phyloP scores from a whole-genome alignment of 768 basidiomycete species.

The Pleurotus djamor region DNA sequence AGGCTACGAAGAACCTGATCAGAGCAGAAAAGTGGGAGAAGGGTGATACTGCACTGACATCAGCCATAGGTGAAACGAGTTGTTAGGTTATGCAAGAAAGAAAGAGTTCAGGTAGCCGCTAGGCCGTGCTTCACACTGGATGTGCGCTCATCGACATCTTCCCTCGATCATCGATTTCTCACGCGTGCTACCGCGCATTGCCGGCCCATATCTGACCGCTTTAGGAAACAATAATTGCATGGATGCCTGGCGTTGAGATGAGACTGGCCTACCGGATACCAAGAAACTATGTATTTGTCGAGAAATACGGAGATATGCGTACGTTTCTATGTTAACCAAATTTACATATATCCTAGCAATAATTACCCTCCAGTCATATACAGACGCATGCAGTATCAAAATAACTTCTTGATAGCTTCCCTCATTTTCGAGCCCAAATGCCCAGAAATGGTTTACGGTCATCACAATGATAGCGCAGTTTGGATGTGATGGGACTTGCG shows the following conservation, averaged over 20 bases:
- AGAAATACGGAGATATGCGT: no score
- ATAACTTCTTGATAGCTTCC: not conserved
- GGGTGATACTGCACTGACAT: constrained; percentile 32
- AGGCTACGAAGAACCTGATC: constrained; percentile 25
- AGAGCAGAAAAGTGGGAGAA: not conserved
- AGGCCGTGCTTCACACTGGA: not conserved
- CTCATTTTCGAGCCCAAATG: not conserved
- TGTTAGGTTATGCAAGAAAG: constrained; percentile 12
- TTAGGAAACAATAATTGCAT: constrained; percentile 11
- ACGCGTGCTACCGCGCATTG: constrained; percentile 51
- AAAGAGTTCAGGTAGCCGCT: constrained; percentile 17
- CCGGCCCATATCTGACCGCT: constrained; percentile 26
- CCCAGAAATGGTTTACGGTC: not conserved
- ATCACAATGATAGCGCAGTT: not conserved
- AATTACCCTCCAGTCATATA: not conserved
- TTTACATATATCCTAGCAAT: no score
- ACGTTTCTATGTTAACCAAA: no score
- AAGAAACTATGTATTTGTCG: no score
- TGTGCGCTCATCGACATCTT: no score
- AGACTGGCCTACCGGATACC: no score
- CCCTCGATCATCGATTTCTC: constrained; percentile 64
- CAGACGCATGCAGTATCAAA: not conserved
- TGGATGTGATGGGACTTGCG: not conserved
- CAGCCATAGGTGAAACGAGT: constrained; percentile 43
- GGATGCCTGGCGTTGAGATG: not conserved